Base-by-base conservation (phyloP, 78 protist genomes). In the Polysphondylium violaceum region DNA sequence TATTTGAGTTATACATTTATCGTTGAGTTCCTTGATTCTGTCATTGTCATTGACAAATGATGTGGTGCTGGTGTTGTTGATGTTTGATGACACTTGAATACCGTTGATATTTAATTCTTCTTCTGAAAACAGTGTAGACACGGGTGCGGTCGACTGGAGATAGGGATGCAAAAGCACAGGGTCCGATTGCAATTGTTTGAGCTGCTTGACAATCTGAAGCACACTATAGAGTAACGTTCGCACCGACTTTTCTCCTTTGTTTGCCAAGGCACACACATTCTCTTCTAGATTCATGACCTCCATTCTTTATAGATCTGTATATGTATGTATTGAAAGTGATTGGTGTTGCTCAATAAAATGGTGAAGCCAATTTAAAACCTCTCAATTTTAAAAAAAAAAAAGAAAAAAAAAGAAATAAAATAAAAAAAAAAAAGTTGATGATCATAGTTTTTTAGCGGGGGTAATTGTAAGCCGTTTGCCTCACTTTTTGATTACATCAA, bases 201-300 rank as follows among this genome's bases (percentile, higher is more conserved):
- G 50, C 14, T 77, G 74, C 23, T 77, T 64, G 11, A 65, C 56
- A 21, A 77, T 63, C 36, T 73, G 50, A 43, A 60, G 51, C 14
- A 77, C 38, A 60, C 51, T 64, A 5, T 64, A 27, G 11, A 77
- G n/a, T 12, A 77, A 12, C 23, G n/a, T 41, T 27, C 64, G 67
- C 33, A 77, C 7, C 14, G 59, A 36, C 27, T 77, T 60, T 50
- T 77, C 87, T 12, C 87, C 87, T 23, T 64, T 64, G 3, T 41
- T 60, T 14, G 75, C 87, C 21, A 77, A 63, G 29, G 87, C 60
- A 50, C 73, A 77, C n/a, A 77, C 47, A 23, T 47, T 23, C 33
- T 77, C 87, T 27, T 58, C 56, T 36, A n/a, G n/a, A n/a, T n/a
- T n/a, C n/a, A n/a, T n/a, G n/a, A n/a, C n/a, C n/a, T n/a, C n/a